These are phyloP conservation scores for Clonostachys chloroleuca DNA, from an alignment of 2,329 filamentous ascomycete genomes.

Conservation along the genomic window DNA sequence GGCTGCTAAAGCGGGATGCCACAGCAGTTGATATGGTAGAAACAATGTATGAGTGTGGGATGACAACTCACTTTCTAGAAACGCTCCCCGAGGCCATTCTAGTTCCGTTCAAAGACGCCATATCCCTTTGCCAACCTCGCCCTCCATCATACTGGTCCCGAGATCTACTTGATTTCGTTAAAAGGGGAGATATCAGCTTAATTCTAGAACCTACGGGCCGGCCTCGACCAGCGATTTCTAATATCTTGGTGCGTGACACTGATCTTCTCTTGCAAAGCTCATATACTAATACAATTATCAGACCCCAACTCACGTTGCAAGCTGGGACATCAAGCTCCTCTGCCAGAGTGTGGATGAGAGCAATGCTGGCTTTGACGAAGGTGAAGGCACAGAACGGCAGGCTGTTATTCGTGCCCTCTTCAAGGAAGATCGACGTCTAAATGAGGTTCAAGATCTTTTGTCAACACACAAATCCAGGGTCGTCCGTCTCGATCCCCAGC, in stretches of 20 bases:
- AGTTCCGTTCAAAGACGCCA: conserved; percentile 75
- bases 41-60: conserved; percentile 65
- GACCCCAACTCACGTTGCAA: conserved; percentile 58
- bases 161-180: conserved; percentile 69
- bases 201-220: conserved; percentile 44
- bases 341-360: conserved; percentile 63
- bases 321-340: conserved; percentile 74
- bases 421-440: conserved; percentile 82
- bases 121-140: conserved; percentile 77
- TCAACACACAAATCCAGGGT: conserved; percentile 78
- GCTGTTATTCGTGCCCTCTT: conserved; percentile 83
- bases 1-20: conserved; percentile 43
- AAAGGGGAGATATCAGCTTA: conserved; percentile 74
- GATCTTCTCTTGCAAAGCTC: too few relatives aligned
- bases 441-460: conserved; percentile 81
- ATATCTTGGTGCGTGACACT: conserved; percentile 32
- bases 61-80: conserved; percentile 66
- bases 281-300: conserved; percentile 26
- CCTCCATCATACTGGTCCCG: conserved; percentile 75
- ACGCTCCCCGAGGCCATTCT: conserved; percentile 83
- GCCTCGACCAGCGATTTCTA: conserved; percentile 22
- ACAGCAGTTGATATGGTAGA: conserved; percentile 64
- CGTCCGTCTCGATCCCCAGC: conserved; percentile 70
- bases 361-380: conserved; percentile 64
- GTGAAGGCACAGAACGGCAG: conserved; percentile 79